phyloP scores from a whole-genome alignment of 352 stramenopile genomes.

The Globisporangium cylindrosporum region DNA sequence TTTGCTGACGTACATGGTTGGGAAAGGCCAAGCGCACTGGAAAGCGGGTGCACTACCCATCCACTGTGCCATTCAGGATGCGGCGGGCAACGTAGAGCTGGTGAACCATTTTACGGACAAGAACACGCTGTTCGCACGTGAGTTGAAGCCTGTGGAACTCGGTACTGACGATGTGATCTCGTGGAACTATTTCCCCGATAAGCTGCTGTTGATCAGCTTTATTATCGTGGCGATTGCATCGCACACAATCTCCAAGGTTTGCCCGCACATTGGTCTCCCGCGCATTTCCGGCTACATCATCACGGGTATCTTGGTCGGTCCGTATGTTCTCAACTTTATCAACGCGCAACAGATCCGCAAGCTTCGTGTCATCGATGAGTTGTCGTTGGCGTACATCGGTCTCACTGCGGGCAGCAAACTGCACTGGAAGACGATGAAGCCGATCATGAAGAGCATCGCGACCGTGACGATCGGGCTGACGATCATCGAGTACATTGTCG shows the following conservation, averaged over 20 bases:
- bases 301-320: constrained; percentile 61
- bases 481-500: constrained; percentile 59
- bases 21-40: constrained; percentile 48
- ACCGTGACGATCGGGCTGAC: constrained; percentile 49
- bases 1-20: constrained; percentile 59
- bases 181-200: constrained; percentile 52
- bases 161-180: constrained; percentile 45
- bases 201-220: constrained; percentile 48
- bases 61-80: constrained; percentile 47
- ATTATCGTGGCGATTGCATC: constrained; percentile 59
- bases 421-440: constrained; percentile 58
- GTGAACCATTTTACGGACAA: constrained; percentile 61
- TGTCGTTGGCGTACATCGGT: constrained; percentile 65
- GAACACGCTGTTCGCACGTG: constrained; percentile 61
- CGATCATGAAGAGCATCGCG: constrained; percentile 59
- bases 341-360: constrained; percentile 41
- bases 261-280: constrained; percentile 51
- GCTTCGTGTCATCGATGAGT: constrained; percentile 58
- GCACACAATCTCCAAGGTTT: constrained; percentile 59
- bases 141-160: constrained; percentile 60
- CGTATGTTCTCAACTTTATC: constrained; percentile 60
- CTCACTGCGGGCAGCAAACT: constrained; percentile 60
- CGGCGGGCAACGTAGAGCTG: constrained; percentile 43
- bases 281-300: constrained; percentile 68
- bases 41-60: constrained; percentile 56